Base-by-base conservation (phyloP, 257 asterid genomes). In the Thymus quinquecostatus region DNA sequence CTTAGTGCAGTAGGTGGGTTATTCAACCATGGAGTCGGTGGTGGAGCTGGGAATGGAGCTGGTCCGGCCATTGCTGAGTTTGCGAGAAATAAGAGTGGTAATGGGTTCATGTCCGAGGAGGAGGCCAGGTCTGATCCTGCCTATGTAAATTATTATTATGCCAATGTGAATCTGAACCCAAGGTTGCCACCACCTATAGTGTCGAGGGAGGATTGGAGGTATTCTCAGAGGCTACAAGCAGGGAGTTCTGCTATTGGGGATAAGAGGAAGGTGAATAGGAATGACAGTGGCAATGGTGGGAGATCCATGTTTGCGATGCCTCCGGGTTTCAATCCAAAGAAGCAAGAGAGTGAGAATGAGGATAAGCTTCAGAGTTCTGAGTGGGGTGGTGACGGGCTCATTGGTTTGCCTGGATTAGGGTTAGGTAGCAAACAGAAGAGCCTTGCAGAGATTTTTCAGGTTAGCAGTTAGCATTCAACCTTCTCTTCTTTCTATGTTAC, bases 351-450 rank as follows among this genome's bases (percentile, higher is more conserved):
- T 50, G 94, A 83, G 82, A 79, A 75, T 61, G 78, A 65, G 29
- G 93, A 89, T 49, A 79, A 82, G 55, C 74, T 86, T 73, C 96
- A 82, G 80, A 89, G 80, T 67, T 74, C 95, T 21, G 89, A 91
- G 58, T 94, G 98, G 98, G 96, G 89, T 57, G 92, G 91, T 8
- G 97, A 94, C 86, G 98, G 98, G 4, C 96, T 94, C 71, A 93
- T 94, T 73, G 98, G 97, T 34, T 85, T 92, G 85, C 96, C 96
- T 49, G 98, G 96, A 53, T 64, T 91, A 80, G 96, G 92, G 56
- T 76, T 88, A 57, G 92, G 96, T 60, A 80, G 84, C 88, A 91
- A 86, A 71, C 96, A 91, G 80, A 94, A 89, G 89, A 94, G 97
- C 77, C 76, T 94, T 75, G 96, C 89, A 59, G 92, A 91, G 81